Conservation (phyloP, 495 filamentous ascomycete species). For the Penicillium pulvis region DNA sequence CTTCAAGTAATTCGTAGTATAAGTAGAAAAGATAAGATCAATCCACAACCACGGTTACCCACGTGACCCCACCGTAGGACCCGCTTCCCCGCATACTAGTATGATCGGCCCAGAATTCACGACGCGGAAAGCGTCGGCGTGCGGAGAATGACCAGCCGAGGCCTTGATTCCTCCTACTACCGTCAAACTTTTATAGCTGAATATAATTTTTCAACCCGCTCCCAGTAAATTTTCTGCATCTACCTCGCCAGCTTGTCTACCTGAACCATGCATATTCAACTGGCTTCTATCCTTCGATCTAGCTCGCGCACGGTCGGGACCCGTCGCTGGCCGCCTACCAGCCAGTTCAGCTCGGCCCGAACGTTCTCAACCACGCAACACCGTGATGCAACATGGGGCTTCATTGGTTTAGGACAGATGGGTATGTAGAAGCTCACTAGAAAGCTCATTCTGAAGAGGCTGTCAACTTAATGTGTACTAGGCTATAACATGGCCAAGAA, state of each 20-base stretch:
- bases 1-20: too few relatives aligned
- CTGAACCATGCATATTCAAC: slow-evolving; percentile 22
- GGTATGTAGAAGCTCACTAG: slow-evolving; percentile 51
- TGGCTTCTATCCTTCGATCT: slow-evolving; percentile 20
- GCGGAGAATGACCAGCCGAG: slow-evolving; percentile 2
- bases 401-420: slow-evolving; percentile 88
- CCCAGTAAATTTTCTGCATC: not conserved
- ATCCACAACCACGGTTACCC: not conserved
- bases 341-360: slow-evolving; percentile 25
- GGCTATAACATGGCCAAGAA: slow-evolving; percentile 91
- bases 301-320: slow-evolving; percentile 18
- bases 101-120: not conserved
- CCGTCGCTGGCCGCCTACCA: slow-evolving; percentile 18
- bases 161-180: not conserved
- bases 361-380: slow-evolving; percentile 58
- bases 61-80: not conserved
- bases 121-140: slow-evolving; percentile 6
- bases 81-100: not conserved
- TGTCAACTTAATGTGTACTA: slow-evolving; percentile 23
- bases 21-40: too few relatives aligned
- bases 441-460: slow-evolving; percentile 5
- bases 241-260: not conserved
- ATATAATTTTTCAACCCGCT: too few relatives aligned
- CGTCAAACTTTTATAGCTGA: not conserved
- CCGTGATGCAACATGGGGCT: slow-evolving; percentile 71